These are phyloP conservation scores for Ganoderma boninense DNA, from an alignment of 1,284 basidiomycete genomes.

Conservation along the genomic window DNA sequence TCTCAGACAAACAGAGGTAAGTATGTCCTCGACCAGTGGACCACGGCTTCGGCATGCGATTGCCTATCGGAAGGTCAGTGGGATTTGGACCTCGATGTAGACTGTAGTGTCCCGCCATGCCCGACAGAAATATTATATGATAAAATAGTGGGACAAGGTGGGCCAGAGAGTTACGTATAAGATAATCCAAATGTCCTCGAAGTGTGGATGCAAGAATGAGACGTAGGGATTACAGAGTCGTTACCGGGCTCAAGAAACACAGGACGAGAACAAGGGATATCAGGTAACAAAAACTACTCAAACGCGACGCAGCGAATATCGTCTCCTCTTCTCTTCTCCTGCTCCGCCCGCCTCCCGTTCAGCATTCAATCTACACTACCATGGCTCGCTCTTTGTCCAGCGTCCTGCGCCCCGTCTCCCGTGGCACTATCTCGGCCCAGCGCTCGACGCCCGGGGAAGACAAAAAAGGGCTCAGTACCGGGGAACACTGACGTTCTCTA, in stretches of 20 bases:
- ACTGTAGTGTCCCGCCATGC: not conserved
- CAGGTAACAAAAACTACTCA: not conserved
- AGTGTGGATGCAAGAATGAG: not conserved
- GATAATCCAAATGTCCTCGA: not conserved
- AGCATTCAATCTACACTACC: not conserved
- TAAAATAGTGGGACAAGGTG: not conserved
- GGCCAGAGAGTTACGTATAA: not conserved
- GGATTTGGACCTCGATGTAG: not conserved
- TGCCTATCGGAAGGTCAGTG: too few species aligned
- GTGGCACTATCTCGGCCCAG: too few species aligned
- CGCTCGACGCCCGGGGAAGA: not conserved
- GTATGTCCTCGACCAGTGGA: too few species aligned
- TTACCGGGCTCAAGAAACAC: not conserved
- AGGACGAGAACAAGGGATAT: not conserved
- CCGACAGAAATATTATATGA: not conserved
- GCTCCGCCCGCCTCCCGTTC: not conserved
- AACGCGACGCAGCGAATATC: not conserved
- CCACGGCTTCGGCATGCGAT: too few species aligned
- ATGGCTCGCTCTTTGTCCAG: not conserved
- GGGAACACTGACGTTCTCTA: constrained; percentile 4
- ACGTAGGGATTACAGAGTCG: constrained; percentile 1
- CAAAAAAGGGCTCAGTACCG: not conserved
- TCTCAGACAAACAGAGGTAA: too few species aligned
- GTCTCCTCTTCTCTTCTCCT: not conserved
- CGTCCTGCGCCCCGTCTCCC: constrained; percentile 2